These are phyloP conservation scores for Starmerella vitae DNA, from an alignment of 805 yeast genomes.

Conservation along the genomic window DNA sequence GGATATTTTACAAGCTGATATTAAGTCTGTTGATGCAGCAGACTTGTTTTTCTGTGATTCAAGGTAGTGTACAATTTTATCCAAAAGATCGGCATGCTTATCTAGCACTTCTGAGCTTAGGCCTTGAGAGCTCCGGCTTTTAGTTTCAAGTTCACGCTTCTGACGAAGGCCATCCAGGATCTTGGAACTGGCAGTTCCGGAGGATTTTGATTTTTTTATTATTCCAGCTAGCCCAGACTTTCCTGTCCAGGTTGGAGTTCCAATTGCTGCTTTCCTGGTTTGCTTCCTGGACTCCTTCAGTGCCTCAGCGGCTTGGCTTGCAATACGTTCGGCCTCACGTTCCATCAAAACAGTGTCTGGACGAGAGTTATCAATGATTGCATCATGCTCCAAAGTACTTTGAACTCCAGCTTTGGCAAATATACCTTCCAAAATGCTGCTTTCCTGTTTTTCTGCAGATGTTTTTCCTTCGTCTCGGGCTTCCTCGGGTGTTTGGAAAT, in stretches of 20 bases:
- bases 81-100: constrained; percentile 23
- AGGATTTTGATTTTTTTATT: constrained; percentile 1
- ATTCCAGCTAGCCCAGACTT: constrained; percentile 75
- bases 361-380: constrained; percentile 43
- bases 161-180: constrained; percentile 38
- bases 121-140: constrained; percentile 5
- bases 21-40: constrained; percentile 40
- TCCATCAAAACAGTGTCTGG: constrained; percentile 46
- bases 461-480: constrained; percentile 33
- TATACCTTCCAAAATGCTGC: constrained; percentile 56
- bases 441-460: constrained; percentile 4
- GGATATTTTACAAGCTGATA: constrained; percentile 29
- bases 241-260: constrained; percentile 96
- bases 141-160: constrained; percentile 30
- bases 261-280: constrained; percentile 40
- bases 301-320: constrained; percentile 48
- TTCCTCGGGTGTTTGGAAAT: constrained; percentile 46
- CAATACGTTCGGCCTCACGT: constrained; percentile 47
- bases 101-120: constrained; percentile 5
- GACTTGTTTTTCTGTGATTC: constrained; percentile 28
- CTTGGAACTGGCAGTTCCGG: constrained; percentile 30
- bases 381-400: constrained; percentile 66
- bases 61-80: constrained; percentile 33
- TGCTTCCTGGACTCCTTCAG: constrained; percentile 44
- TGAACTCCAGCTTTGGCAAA: constrained; percentile 62